These are phyloP conservation scores for Colletotrichum musicola DNA, from an alignment of 2,329 filamentous ascomycete genomes.

Conservation along the genomic window DNA sequence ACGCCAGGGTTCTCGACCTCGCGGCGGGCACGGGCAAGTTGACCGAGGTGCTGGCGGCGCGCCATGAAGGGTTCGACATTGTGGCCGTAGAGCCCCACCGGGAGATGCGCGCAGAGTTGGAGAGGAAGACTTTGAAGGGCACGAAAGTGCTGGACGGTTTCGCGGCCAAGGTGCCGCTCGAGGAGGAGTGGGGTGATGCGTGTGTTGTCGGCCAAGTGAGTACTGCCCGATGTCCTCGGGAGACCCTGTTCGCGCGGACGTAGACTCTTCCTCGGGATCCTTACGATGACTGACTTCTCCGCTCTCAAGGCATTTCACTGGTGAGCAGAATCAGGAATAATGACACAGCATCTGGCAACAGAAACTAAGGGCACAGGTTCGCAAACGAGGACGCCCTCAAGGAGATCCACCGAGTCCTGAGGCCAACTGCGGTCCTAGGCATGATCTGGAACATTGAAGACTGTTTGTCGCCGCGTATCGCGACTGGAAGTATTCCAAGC, in stretches of 20 bases:
- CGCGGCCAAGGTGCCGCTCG: slow-evolving; percentile 68
- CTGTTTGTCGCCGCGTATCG: slow-evolving; percentile 57
- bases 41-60: slow-evolving; percentile 70
- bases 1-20: slow-evolving; percentile 71
- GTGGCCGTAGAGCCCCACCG: slow-evolving; percentile 74
- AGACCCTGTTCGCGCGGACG: not conserved
- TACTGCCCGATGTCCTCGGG: not conserved
- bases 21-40: slow-evolving; percentile 79
- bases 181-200: slow-evolving; percentile 72
- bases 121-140: slow-evolving; percentile 65
- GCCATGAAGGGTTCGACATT: slow-evolving; percentile 71
- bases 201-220: slow-evolving; percentile 75
- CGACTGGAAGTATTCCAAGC: slow-evolving; percentile 2
- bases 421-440: slow-evolving; percentile 70
- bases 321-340: slow-evolving; percentile 52
- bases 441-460: slow-evolving; percentile 83
- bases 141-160: slow-evolving; percentile 70
- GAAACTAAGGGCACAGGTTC: slow-evolving; percentile 66
- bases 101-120: slow-evolving; percentile 73
- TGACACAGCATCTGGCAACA: too few relatives aligned
- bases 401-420: slow-evolving; percentile 76
- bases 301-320: slow-evolving; percentile 64
- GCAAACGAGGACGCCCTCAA: slow-evolving; percentile 70
- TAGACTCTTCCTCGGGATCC: not conserved
- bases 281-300: slow-evolving; percentile 27